Evolutionary conservation across 2,329 filamentous ascomycete genomes (phyloP).

Genomic region (Lecanicillium sp.): DNA sequence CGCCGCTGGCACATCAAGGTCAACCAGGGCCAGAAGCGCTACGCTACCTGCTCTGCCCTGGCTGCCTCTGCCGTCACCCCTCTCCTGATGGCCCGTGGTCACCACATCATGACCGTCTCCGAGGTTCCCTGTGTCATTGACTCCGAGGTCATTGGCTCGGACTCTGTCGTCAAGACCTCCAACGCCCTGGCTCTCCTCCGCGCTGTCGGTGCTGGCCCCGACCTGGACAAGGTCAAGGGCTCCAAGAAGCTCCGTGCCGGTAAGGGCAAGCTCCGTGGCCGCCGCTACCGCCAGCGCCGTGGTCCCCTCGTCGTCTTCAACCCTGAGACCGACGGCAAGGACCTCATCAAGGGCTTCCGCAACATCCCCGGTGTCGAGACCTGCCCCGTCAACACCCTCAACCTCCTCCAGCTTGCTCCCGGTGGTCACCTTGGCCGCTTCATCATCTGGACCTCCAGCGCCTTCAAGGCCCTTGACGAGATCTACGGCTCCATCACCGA

Average conservation of each 20-base stretch:
- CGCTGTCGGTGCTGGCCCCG: constrained; percentile 80
- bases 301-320: constrained; percentile 97
- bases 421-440: constrained; percentile 98
- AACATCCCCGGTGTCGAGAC: constrained; percentile 99
- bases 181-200: constrained; percentile 80
- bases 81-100: constrained; percentile 92
- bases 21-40: constrained; percentile 98
- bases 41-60: constrained; percentile 93
- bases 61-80: constrained; percentile 92
- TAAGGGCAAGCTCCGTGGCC: constrained; percentile 97
- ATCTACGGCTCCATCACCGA: constrained; percentile 92
- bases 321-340: constrained; percentile 89
- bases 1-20: constrained; percentile 99
- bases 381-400: constrained; percentile 83
- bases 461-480: constrained; percentile 92
- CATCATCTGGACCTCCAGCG: constrained; percentile 96
- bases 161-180: constrained; percentile 78
- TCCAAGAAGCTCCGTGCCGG: constrained; percentile 96
- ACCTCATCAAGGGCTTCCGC: constrained; percentile 90
- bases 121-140: constrained; percentile 97
- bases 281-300: constrained; percentile 94
- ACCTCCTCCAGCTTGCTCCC: constrained; percentile 98
- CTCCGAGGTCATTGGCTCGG: constrained; percentile 77
- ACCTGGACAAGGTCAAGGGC: constrained; percentile 91
- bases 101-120: constrained; percentile 84